These are phyloP conservation scores for Stropharia rugosoannulata DNA, from an alignment of 768 basidiomycete species.

Conservation along the genomic window DNA sequence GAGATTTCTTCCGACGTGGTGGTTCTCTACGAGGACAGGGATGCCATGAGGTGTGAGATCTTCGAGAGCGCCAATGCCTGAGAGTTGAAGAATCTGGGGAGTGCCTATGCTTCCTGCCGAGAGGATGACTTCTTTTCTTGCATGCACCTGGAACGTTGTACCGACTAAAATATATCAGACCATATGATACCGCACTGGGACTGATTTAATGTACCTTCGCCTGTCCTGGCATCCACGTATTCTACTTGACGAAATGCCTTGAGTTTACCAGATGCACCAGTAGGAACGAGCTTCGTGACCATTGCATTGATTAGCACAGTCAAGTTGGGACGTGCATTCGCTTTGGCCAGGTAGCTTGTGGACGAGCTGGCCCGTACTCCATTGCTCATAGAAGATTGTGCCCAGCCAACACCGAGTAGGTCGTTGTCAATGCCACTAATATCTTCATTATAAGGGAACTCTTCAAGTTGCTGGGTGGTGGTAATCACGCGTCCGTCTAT, in stretches of 20 bases:
- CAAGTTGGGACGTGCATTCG: constrained; percentile 31
- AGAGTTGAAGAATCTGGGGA: constrained; percentile 36
- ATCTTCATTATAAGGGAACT: constrained; percentile 36
- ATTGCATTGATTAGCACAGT: constrained; percentile 34
- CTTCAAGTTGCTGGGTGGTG: constrained; percentile 30
- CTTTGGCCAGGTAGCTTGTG: constrained; percentile 31
- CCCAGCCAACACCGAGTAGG: constrained; percentile 33
- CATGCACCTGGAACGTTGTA: constrained; percentile 11
- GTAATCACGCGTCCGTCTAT: constrained; percentile 34
- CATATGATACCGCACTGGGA: neutral
- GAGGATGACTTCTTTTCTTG: constrained; percentile 33
- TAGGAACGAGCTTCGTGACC: constrained; percentile 25
- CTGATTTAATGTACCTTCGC: neutral
- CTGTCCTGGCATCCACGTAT: constrained; percentile 5
- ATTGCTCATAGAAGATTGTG: constrained; percentile 29
- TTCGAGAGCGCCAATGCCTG: constrained; percentile 38
- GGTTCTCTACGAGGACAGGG: constrained; percentile 31
- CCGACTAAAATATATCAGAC: neutral
- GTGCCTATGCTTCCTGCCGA: constrained; percentile 35
- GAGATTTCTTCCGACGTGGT: constrained; percentile 46
- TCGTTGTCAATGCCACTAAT: constrained; percentile 28
- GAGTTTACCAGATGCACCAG: constrained; percentile 1
- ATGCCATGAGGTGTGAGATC: constrained; percentile 38
- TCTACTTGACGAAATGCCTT: constrained; percentile 22
- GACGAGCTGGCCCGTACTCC: constrained; percentile 35